These are phyloP conservation scores for Agrocybe pediades DNA, from an alignment of 768 basidiomycete genomes.

Conservation along the genomic window DNA sequence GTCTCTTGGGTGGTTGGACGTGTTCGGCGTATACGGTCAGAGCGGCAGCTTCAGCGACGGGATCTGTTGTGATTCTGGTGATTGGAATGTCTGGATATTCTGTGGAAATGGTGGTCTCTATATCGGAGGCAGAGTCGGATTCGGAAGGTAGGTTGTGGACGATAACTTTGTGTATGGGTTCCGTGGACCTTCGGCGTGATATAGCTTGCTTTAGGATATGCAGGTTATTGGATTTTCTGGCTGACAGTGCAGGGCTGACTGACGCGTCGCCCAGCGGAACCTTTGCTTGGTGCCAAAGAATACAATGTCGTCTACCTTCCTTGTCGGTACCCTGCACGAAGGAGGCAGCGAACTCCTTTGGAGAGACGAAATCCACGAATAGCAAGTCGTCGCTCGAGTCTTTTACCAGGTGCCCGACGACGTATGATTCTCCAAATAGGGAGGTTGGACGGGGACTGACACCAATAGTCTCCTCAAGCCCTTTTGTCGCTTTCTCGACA, in stretches of 20 bases:
- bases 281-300: too few species aligned
- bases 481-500: neutral
- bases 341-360: neutral
- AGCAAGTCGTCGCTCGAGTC: neutral
- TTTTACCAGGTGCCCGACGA: neutral
- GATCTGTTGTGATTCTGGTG: neutral
- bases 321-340: neutral
- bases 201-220: neutral
- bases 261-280: too few species aligned
- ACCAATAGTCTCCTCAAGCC: neutral
- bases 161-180: neutral
- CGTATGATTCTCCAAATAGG: neutral
- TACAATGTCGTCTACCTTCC: neutral
- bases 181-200: neutral
- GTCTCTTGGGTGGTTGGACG: neutral
- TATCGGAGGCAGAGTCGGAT: neutral
- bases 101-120: neutral
- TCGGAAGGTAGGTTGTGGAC: neutral
- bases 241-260: too few species aligned
- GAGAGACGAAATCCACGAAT: neutral
- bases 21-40: neutral
- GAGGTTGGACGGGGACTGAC: neutral
- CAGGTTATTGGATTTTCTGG: neutral
- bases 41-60: neutral
- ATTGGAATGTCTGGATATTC: neutral